phyloP scores from a whole-genome alignment of 345 rosid genomes.

The Theobroma cacao region DNA sequence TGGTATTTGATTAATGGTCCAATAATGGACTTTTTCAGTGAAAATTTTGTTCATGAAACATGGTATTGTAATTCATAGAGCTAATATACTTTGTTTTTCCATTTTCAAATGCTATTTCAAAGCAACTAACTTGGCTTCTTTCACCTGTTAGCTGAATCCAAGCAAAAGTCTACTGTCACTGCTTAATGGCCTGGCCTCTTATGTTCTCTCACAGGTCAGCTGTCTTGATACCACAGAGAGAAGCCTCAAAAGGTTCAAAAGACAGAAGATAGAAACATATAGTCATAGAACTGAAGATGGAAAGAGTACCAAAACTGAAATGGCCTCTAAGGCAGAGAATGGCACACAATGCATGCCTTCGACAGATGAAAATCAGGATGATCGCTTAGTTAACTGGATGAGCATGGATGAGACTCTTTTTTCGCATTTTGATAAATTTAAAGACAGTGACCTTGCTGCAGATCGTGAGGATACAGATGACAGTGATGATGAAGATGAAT shows the following conservation, averaged over 20 bases:
- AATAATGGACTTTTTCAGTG: neutral
- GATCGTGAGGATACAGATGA: slow-evolving; percentile 33
- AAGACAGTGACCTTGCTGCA: slow-evolving; percentile 26
- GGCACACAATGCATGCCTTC: neutral
- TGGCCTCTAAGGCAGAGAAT: slow-evolving; percentile 15
- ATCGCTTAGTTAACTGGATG: slow-evolving; percentile 44
- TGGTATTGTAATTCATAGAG: neutral
- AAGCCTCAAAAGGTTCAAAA: slow-evolving; percentile 32
- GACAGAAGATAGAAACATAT: slow-evolving; percentile 27
- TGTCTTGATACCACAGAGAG: slow-evolving; percentile 23
- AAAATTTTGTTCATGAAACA: neutral
- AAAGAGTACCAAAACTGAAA: slow-evolving; percentile 13
- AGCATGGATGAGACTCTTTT: slow-evolving; percentile 33
- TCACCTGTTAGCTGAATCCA: neutral
- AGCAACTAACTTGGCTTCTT: neutral
- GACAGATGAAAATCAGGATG: slow-evolving; percentile 11
- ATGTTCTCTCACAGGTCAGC: slow-evolving; percentile 28
- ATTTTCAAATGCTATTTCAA: neutral
- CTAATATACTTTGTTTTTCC: neutral
- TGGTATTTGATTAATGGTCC: neutral
- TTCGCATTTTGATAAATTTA: slow-evolving; percentile 22
- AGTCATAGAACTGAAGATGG: slow-evolving; percentile 19
- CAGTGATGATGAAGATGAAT: slow-evolving; percentile 29
- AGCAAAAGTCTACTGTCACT: neutral
- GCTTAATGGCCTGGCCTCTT: neutral